A percentile compares a stretch with the other conserved stretches of the same genome.
Evolutionary conservation across 768 basidiomycete genomes (phyloP).

Genomic region (Termitomyces sp.): DNA sequence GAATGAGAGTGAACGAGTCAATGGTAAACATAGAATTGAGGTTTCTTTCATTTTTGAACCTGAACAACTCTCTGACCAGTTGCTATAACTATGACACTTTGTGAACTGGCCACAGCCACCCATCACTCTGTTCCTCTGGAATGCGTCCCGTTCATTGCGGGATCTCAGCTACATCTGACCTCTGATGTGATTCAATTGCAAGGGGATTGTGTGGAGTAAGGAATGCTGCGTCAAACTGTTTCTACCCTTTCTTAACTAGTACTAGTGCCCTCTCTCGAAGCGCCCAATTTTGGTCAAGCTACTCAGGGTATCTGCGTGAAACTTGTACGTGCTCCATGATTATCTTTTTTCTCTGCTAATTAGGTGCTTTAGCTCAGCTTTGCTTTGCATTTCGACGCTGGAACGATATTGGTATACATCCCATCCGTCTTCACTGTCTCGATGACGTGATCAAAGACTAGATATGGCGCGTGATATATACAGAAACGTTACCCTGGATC

Average conservation of each 20-base stretch:
- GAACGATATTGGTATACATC: constrained; percentile 68
- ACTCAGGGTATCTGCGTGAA: constrained; percentile 80
- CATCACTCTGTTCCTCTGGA: constrained; percentile 67
- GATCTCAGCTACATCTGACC: constrained; percentile 7
- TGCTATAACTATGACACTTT: constrained; percentile 75
- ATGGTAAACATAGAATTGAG: constrained; percentile 32
- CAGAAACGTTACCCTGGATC: constrained; percentile 59
- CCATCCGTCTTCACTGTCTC: background rate
- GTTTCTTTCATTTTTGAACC: background rate
- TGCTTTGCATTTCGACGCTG: constrained; percentile 72
- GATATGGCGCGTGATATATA: constrained; percentile 67
- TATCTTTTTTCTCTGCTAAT: background rate
- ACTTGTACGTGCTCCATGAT: constrained; percentile 47
- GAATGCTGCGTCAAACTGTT: background rate
- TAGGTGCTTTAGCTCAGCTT: constrained; percentile 51
- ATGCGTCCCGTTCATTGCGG: constrained; percentile 39
- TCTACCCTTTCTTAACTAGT: background rate
- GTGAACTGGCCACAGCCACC: constrained; percentile 72
- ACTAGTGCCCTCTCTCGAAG: constrained; percentile 69
- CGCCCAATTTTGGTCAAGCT: constrained; percentile 82
- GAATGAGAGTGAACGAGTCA: constrained; percentile 57
- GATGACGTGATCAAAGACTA: constrained; percentile 19
- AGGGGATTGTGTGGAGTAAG: constrained; percentile 51
- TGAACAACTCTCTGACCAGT: constrained; percentile 32
- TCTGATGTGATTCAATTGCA: constrained; percentile 22